Conservation (phyloP, 2,329 filamentous ascomycete genomes). For the Didymosphaeria variabile region DNA sequence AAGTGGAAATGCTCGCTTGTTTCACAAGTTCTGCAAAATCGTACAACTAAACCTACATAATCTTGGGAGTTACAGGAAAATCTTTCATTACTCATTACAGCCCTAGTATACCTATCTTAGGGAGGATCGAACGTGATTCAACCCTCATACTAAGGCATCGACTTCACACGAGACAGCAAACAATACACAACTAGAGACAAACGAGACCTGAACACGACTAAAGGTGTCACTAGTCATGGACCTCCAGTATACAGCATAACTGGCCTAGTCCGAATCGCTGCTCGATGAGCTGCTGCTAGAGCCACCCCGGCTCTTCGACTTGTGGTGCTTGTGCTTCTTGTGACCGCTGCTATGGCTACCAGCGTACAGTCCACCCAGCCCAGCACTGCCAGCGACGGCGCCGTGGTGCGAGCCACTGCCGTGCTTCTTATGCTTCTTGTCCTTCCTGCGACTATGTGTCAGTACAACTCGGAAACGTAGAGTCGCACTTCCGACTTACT, state of each 20-base stretch:
- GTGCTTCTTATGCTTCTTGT: slow-evolving; percentile 50
- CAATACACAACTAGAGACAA: neutral
- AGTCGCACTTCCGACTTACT: slow-evolving; percentile 21
- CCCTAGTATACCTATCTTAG: neutral
- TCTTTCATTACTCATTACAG: slow-evolving; percentile 13
- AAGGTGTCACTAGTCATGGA: neutral
- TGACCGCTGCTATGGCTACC: slow-evolving; percentile 36
- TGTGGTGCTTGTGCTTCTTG: slow-evolving; percentile 43
- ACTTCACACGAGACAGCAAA: neutral
- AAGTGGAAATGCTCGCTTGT: neutral
- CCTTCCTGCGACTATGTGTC: slow-evolving; percentile 27
- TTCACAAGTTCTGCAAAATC: neutral
- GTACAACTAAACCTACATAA: neutral
- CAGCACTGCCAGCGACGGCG: slow-evolving; percentile 45
- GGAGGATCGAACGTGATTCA: neutral
- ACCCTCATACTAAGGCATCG: neutral
- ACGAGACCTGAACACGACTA: neutral
- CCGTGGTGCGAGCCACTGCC: slow-evolving; percentile 37
- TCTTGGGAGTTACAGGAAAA: neutral
- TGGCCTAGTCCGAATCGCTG: slow-evolving; percentile 48
- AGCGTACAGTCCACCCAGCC: slow-evolving; percentile 46
- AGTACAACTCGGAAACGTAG: neutral
- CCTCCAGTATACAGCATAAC: neutral
- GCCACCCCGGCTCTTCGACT: slow-evolving; percentile 43
- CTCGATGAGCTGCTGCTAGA: slow-evolving; percentile 43